phyloP scores from a whole-genome alignment of 2,329 filamentous ascomycete genomes.

The Fusarium illudens region DNA sequence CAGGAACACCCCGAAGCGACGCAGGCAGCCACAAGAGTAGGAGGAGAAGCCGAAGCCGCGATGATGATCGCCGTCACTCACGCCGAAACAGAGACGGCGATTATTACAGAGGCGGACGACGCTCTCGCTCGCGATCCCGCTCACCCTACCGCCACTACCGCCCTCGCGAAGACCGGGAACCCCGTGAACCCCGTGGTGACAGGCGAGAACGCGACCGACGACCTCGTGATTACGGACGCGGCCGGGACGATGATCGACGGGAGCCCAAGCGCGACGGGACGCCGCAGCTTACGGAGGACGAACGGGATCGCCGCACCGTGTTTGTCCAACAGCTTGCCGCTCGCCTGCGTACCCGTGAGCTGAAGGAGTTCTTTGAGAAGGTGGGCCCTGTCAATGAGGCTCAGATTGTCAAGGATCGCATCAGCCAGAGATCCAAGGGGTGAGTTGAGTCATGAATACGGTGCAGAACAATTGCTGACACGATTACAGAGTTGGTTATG shows the following conservation, averaged over 20 bases:
- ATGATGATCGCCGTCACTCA: slow-evolving; percentile 77
- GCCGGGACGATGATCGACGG: slow-evolving; percentile 59
- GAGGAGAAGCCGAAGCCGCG: slow-evolving; percentile 80
- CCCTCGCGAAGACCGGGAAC: slow-evolving; percentile 63
- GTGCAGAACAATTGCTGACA: background rate
- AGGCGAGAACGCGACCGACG: slow-evolving; percentile 65
- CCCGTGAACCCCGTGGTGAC: slow-evolving; percentile 54
- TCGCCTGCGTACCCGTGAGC: slow-evolving; percentile 87
- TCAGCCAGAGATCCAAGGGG: slow-evolving; percentile 98
- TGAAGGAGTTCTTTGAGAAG: slow-evolving; percentile 95
- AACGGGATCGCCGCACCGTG: slow-evolving; percentile 94
- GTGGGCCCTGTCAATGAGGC: slow-evolving; percentile 95
- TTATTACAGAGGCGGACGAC: slow-evolving; percentile 66
- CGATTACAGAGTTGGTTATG: slow-evolving; percentile 89
- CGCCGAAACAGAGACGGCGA: slow-evolving; percentile 79
- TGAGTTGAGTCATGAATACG: slow-evolving; percentile 57
- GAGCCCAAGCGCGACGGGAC: slow-evolving; percentile 61
- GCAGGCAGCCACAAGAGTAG: slow-evolving; percentile 83
- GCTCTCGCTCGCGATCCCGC: slow-evolving; percentile 74
- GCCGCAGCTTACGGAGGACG: slow-evolving; percentile 88
- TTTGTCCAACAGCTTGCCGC: slow-evolving; percentile 99
- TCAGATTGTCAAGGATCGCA: slow-evolving; percentile 97
- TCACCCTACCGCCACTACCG: slow-evolving; percentile 71
- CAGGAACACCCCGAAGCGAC: slow-evolving; percentile 77
- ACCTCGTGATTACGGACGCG: slow-evolving; percentile 61